Base-by-base conservation (phyloP, 495 filamentous ascomycete species). In the Copromyces sp. region DNA sequence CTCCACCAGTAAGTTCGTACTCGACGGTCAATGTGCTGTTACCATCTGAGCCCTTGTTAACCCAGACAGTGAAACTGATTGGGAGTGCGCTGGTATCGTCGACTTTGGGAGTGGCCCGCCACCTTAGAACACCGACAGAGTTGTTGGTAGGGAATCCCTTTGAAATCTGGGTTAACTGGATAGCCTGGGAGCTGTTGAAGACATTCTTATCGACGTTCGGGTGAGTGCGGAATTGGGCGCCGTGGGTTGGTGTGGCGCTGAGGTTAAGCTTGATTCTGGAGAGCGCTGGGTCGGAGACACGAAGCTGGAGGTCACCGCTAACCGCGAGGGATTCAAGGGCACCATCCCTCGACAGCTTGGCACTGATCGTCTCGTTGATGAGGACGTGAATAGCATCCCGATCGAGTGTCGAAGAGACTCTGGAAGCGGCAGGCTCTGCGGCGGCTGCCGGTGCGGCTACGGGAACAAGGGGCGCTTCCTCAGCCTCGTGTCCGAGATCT, bases 51-150 rank as follows among this genome's bases (percentile, higher is more conserved):
- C 91, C 90, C 84, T 92, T 92, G 79, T 96, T 96, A 42, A 95
- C 91, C 95, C 95, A 98, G 24, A 97, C 95, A 11, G 92, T 97
- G 79, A 98, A 97, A 37, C 90, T 93, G 75, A 98, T 94, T 39
- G 95, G 95, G 42, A 94, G 86, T 11, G 89, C 89, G 73, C 88
- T 87, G 42, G 91, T 88, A 73, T 94, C 93, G 72, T 91, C 87
- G 39, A 86, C 86, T 75, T 91, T 90, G 72, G 90, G 89, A 4
- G 90, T 87, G 24, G 90, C 89, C 70, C 93, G 90, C 95, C 95
- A 98, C 75, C 94, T 89, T 74, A 98, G 85, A 16, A 97, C 93
- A 41, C 91, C 94, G 72, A 97, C 92, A 24, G 92, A 86, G 73
- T 95, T 94, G 82, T 97, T 97, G 16, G 92, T 88, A 0, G 95